Conservation (phyloP, 2,329 filamentous ascomycete genomes). For the Hymenoscyphus scutula region DNA sequence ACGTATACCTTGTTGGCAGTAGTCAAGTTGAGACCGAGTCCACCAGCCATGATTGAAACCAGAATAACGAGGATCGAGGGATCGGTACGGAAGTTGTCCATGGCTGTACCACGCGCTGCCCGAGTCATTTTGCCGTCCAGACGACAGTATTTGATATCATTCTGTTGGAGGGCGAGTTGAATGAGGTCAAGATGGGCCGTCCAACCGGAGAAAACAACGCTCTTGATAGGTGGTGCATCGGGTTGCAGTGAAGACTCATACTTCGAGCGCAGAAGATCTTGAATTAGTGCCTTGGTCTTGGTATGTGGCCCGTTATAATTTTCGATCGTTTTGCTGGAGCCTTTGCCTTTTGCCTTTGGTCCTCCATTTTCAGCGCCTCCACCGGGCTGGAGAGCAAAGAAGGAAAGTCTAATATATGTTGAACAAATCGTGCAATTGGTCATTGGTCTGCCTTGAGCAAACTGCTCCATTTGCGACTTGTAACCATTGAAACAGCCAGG, state of each 20-base stretch:
- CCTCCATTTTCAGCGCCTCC: conserved; percentile 35
- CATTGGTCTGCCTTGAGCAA: conserved; percentile 43
- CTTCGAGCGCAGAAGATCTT: conserved; percentile 67
- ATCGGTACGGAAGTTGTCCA: conserved; percentile 76
- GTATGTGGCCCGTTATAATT: conserved; percentile 84
- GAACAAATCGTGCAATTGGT: conserved; percentile 67
- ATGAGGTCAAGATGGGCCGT: conserved; percentile 93
- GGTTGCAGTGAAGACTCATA: conserved; percentile 59
- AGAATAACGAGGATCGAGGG: conserved; percentile 73
- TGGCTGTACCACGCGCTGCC: conserved; percentile 67
- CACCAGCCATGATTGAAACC: conserved; percentile 88
- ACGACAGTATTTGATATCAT: conserved; percentile 68
- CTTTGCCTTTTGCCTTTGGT: conserved; percentile 27
- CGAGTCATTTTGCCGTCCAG: conserved; percentile 89
- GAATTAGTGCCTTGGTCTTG: conserved; percentile 80
- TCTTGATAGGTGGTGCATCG: conserved; percentile 71
- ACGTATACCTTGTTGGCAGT: conserved; percentile 84
- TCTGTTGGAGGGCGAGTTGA: conserved; percentile 70
- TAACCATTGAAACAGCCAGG: conserved; percentile 65
- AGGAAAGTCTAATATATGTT: conserved; percentile 58
- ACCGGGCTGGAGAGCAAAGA: conserved; percentile 62
- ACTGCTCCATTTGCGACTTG: conserved; percentile 49
- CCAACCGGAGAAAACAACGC: conserved; percentile 95
- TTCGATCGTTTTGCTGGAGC: conserved; percentile 56
- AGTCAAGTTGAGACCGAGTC: conserved; percentile 87